Conservation (phyloP, 2,329 filamentous ascomycete genomes). For the Aspergillus chevalieri region DNA sequence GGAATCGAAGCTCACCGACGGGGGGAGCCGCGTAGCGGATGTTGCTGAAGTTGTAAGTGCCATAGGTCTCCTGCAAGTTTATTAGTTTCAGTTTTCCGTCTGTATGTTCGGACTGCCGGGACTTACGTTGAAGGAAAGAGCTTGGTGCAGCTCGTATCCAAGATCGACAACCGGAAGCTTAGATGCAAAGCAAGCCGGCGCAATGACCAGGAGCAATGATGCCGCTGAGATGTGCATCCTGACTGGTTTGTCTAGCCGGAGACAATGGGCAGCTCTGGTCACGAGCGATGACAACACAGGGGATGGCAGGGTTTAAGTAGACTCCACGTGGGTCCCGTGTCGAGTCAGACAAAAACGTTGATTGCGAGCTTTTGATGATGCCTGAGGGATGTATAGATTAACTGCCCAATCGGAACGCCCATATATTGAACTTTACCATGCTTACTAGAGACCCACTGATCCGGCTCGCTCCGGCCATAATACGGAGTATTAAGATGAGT, state of each 20-base stretch:
- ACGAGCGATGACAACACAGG: neutral
- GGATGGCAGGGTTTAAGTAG: neutral
- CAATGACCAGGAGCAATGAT: conserved; percentile 8
- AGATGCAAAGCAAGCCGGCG: conserved; percentile 13
- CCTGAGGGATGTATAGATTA: no score
- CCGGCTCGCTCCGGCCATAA: no score
- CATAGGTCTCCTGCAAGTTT: conserved; percentile 24
- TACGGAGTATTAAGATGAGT: no score
- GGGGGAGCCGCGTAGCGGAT: conserved; percentile 53
- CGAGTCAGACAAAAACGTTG: no score
- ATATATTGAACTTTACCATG: no score
- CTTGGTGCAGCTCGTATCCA: conserved; percentile 50
- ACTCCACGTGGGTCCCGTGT: no score
- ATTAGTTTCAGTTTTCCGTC: conserved; percentile 7
- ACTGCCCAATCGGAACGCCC: no score
- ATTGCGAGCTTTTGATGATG: no score
- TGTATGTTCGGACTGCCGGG: neutral
- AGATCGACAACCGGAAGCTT: conserved; percentile 44
- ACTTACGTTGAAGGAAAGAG: conserved; percentile 18
- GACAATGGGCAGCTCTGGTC: neutral
- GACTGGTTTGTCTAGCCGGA: neutral
- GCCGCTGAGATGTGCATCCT: neutral
- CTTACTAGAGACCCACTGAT: no score
- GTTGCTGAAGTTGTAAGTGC: conserved; percentile 51
- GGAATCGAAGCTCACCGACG: conserved; percentile 46